Evolutionary conservation across 225 moss, liverwort and hornwort genomes (phyloP).

Genomic region (Straminergon stramineum): DNA sequence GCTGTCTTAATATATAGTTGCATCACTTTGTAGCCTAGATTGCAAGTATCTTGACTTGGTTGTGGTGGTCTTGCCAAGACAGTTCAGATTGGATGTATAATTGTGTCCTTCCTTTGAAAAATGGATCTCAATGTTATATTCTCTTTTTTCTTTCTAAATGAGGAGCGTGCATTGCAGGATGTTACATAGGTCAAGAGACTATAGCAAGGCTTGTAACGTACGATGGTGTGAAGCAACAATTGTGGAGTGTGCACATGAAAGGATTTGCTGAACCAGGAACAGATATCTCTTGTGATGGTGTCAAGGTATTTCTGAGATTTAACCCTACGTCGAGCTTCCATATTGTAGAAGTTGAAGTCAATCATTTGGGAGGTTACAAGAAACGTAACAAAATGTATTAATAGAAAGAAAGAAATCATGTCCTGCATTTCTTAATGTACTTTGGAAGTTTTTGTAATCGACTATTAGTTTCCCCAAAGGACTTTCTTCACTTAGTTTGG

Average conservation of each 20-base stretch:
- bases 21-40: background rate
- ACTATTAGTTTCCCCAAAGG: background rate
- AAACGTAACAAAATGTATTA: background rate
- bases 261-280: slow-evolving; percentile 58
- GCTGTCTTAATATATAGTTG: background rate
- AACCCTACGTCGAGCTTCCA: background rate
- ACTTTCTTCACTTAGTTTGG: background rate
- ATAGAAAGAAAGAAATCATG: background rate
- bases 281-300: slow-evolving; percentile 36
- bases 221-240: slow-evolving; percentile 76
- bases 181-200: slow-evolving; percentile 98
- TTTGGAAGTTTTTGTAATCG: background rate
- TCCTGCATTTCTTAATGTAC: background rate
- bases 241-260: slow-evolving; percentile 75
- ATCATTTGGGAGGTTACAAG: background rate
- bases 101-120: background rate
- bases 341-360: background rate
- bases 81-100: background rate
- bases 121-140: background rate
- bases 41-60: background rate
- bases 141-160: background rate
- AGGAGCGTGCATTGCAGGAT: slow-evolving; percentile 35
- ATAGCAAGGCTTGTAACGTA: slow-evolving; percentile 85
- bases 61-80: background rate
- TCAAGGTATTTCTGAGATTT: slow-evolving; percentile 36